Evolutionary conservation across 768 basidiomycete species (phyloP).

Genomic region (Terana coerulea): DNA sequence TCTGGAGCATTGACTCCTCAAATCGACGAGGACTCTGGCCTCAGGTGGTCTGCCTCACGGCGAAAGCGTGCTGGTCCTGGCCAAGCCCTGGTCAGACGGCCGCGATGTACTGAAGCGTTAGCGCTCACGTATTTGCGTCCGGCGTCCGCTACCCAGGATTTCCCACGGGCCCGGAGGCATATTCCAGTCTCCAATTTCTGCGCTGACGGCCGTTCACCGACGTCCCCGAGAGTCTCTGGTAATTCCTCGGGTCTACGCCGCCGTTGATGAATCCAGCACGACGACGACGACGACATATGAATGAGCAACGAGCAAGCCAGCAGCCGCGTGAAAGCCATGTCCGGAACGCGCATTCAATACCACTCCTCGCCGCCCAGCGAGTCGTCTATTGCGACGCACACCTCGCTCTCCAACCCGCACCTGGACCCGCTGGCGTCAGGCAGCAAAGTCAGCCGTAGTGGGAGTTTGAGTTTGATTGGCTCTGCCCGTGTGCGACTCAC

Average conservation of each 20-base stretch:
- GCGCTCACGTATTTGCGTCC: neutral
- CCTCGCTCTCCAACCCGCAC: slow-evolving; percentile 18
- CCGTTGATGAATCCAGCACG: slow-evolving; percentile 1
- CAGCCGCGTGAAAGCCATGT: slow-evolving; percentile 11
- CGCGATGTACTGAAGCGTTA: too few species aligned
- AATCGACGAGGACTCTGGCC: too few species aligned
- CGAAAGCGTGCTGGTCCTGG: neutral
- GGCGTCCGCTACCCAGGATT: neutral
- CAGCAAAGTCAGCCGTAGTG: slow-evolving; percentile 19
- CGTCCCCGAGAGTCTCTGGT: slow-evolving; percentile 1
- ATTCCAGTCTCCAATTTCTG: neutral
- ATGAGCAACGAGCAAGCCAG: slow-evolving; percentile 7
- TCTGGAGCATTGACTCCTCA: too few species aligned
- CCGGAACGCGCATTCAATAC: neutral
- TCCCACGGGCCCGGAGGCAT: slow-evolving; percentile 2
- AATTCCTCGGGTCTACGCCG: slow-evolving; percentile 2
- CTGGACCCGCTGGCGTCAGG: slow-evolving; percentile 12
- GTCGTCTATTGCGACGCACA: slow-evolving; percentile 19
- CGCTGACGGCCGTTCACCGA: neutral
- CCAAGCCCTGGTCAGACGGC: too few species aligned
- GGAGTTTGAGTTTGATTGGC: slow-evolving; percentile 29
- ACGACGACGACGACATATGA: slow-evolving; percentile 8
- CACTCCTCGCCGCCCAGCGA: slow-evolving; percentile 2
- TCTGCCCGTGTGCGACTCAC: slow-evolving; percentile 32
- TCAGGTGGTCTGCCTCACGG: slow-evolving; percentile 6